Evolutionary conservation across 2,329 filamentous ascomycete genomes (phyloP).

Genomic region (Aspergillus spinulosporus): DNA sequence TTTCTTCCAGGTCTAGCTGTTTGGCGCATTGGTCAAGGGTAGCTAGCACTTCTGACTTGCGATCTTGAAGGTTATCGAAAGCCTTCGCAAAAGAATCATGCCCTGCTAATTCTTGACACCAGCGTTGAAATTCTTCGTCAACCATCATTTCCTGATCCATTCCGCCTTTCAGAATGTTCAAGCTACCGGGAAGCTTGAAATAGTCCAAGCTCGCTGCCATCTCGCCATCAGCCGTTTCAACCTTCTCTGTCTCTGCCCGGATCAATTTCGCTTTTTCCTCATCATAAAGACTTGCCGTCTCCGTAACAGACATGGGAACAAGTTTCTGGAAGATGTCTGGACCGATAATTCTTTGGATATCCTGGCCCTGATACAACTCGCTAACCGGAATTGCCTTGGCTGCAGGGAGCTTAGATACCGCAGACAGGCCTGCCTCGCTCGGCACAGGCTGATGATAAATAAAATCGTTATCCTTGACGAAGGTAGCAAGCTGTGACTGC

Average conservation of each 20-base stretch:
- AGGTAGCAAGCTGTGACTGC: constrained; percentile 73
- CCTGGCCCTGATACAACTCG: constrained; percentile 93
- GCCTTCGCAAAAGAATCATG: constrained; percentile 76
- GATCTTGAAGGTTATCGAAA: constrained; percentile 74
- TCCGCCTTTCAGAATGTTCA: constrained; percentile 89
- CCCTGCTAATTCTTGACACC: constrained; percentile 89
- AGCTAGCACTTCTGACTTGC: constrained; percentile 72
- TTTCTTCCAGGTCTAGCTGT: constrained; percentile 94
- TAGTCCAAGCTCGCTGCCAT: constrained; percentile 96
- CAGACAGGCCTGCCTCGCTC: constrained; percentile 74
- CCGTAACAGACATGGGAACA: constrained; percentile 91
- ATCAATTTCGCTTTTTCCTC: constrained; percentile 98
- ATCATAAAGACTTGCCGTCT: constrained; percentile 94
- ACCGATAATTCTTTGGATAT: constrained; percentile 94
- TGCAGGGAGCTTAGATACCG: constrained; percentile 86
- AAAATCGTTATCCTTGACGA: constrained; percentile 93
- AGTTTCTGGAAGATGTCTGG: constrained; percentile 97
- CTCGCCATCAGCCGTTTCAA: constrained; percentile 89
- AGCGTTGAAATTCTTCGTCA: constrained; percentile 87
- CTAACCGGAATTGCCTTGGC: constrained; percentile 97
- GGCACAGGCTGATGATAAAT: constrained; percentile 96
- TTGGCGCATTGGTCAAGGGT: constrained; percentile 79
- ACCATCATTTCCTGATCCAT: constrained; percentile 85
- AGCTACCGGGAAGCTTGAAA: constrained; percentile 79
- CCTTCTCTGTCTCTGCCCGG: constrained; percentile 87